Base-by-base conservation (phyloP, 2,329 filamentous ascomycete species). In the Lasiodiplodia theobromae region DNA sequence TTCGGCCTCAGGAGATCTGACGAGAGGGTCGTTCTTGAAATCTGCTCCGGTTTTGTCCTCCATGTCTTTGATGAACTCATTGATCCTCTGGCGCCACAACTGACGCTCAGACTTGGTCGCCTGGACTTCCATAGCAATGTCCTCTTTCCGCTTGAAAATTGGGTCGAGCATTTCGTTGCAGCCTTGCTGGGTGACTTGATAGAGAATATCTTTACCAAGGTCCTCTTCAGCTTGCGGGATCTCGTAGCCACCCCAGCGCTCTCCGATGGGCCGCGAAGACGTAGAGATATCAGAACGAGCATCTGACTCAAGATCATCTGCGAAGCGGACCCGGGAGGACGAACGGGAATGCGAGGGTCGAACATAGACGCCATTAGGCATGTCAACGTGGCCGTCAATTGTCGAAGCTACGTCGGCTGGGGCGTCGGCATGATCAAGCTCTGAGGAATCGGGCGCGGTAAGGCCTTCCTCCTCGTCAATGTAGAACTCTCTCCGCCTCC, bases 91-190 rank as follows among this genome's bases (percentile, higher is more conserved):
- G 18, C 58, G 58, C 58, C 60, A 69, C 54, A 70, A 70, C 23
- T 74, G 73, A 34, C 78, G 78, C 53, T 79, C 74, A 7, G 64
- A 66, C 58, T 76, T 75, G 18, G 75, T 76, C 28, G 72, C 73
- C 23, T 87, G 86, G 12, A 89, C 90, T 67, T 88, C 86, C 69
- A 96, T 81, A 1, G 93, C 90, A 21, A 92, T 78, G 71, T 94
- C 90, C 78, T 98, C 95, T 71, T 91, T 91, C 4, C 86, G 84
- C 72, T 91, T 91, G 82, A 99, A 99, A 0, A 99, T 85, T 1
- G 89, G 86, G 75, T 98, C 93, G 0, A 99, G 87, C 2, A 98
- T 84, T 79, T 98, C 94, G 75, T 98, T 97, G 81, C 97, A 93
- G 0, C 93, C 92, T 78, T 97, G 92, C 78, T 97, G 94, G 0